These are phyloP conservation scores for Auriscalpium vulgare DNA, from an alignment of 768 basidiomycete species.

Conservation along the genomic window DNA sequence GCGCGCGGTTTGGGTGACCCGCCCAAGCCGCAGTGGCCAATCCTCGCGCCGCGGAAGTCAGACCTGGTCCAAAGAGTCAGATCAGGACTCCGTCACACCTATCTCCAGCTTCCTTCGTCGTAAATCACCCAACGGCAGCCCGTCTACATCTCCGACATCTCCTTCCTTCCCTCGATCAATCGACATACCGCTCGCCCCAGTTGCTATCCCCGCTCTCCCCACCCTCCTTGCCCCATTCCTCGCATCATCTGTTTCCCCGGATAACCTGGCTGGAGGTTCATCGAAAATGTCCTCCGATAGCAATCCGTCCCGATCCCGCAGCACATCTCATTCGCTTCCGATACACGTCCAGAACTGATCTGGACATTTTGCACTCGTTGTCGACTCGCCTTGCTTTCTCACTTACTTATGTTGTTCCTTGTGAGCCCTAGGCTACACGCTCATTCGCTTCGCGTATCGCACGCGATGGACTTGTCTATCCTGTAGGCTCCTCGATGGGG, in stretches of 20 bases:
- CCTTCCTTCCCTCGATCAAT: slow-evolving; percentile 26
- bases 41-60: slow-evolving; percentile 14
- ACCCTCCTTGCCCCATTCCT: slow-evolving; percentile 33
- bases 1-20: slow-evolving; percentile 12
- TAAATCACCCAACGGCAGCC: slow-evolving; percentile 59
- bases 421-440: too few relatives aligned
- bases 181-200: slow-evolving; percentile 36
- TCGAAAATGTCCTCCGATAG: background rate
- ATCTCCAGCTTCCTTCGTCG: slow-evolving; percentile 77
- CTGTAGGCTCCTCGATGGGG: too few relatives aligned
- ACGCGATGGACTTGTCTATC: too few relatives aligned
- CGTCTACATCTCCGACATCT: slow-evolving; percentile 59
- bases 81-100: slow-evolving; percentile 40
- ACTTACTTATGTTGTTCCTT: too few relatives aligned
- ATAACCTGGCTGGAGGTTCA: background rate
- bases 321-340: too few relatives aligned
- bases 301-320: too few relatives aligned
- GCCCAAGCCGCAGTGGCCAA: slow-evolving; percentile 5
- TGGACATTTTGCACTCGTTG: too few relatives aligned
- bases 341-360: too few relatives aligned
- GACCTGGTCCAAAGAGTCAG: slow-evolving; percentile 21
- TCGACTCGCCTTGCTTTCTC: too few relatives aligned
- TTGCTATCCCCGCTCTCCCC: slow-evolving; percentile 61
- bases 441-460: too few relatives aligned
- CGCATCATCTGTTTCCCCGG: slow-evolving; percentile 2